These are phyloP conservation scores for Ceratocystis lukuohia DNA, from an alignment of 2,329 filamentous ascomycete species.

Conservation along the genomic window DNA sequence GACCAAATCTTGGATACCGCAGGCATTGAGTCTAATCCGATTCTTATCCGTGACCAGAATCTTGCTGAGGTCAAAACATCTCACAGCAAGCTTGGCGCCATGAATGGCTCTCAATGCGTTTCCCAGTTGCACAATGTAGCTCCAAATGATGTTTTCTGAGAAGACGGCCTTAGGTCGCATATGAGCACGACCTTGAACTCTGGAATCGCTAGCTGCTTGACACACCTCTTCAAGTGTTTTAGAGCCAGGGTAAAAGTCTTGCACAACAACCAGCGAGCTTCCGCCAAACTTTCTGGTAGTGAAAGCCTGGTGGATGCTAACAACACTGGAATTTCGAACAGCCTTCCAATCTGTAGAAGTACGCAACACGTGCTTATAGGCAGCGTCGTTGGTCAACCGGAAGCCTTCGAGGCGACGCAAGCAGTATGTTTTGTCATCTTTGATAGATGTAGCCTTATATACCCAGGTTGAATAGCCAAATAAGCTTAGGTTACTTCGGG, in stretches of 20 bases:
- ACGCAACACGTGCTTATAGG: conserved; percentile 76
- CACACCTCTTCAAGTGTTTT: conserved; percentile 82
- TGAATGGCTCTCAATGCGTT: conserved; percentile 83
- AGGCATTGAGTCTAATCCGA: conserved; percentile 75
- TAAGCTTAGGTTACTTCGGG: conserved; percentile 57
- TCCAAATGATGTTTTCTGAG: conserved; percentile 69
- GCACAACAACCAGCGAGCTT: conserved; percentile 79
- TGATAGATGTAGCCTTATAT: conserved; percentile 83
- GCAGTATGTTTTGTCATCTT: conserved; percentile 80
- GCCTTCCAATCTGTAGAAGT: conserved; percentile 82
- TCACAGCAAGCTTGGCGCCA: conserved; percentile 62
- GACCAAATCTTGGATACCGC: conserved; percentile 78
- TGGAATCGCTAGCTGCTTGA: conserved; percentile 31
- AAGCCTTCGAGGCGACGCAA: conserved; percentile 55
- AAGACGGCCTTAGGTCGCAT: conserved; percentile 36
- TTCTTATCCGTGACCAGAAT: conserved; percentile 84
- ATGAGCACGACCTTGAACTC: conserved; percentile 20
- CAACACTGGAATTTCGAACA: conserved; percentile 66
- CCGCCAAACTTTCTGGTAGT: conserved; percentile 88
- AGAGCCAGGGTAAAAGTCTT: conserved; percentile 81
- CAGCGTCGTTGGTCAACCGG: conserved; percentile 62
- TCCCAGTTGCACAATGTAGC: conserved; percentile 81
- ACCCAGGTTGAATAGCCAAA: conserved; percentile 90
- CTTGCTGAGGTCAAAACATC: conserved; percentile 76
- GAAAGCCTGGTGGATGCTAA: conserved; percentile 81